Conservation (phyloP, 2,329 filamentous ascomycete genomes). For the Trichoderma atrobrunneum region DNA sequence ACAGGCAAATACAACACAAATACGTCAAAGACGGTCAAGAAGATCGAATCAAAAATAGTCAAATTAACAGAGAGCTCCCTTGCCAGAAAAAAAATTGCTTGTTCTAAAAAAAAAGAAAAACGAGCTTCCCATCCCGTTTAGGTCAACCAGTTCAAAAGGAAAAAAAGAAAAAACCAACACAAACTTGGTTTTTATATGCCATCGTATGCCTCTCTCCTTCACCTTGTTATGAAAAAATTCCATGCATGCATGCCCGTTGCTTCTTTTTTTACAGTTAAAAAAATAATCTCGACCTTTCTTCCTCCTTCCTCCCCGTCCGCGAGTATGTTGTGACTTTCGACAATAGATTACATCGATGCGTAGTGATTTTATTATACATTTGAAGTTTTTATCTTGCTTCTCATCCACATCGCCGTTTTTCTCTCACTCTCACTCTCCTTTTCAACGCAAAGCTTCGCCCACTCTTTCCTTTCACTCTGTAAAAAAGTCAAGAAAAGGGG, state of each 20-base stretch:
- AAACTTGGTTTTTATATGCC: not conserved
- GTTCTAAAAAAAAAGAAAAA: conserved; percentile 12
- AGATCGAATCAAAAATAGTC: conserved; percentile 12
- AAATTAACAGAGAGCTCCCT: conserved; percentile 11
- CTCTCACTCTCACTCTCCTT: not conserved
- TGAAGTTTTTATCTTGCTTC: not conserved
- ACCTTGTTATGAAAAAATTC: not conserved
- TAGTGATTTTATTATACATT: conserved; percentile 18
- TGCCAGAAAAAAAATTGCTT: conserved; percentile 4
- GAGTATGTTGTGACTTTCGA: conserved; percentile 17
- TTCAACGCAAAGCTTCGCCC: not conserved
- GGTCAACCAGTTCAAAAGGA: not conserved
- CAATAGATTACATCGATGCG: conserved; percentile 21
- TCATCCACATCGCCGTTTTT: not conserved
- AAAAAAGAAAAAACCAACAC: not conserved
- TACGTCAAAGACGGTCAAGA: not conserved
- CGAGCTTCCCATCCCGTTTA: conserved; percentile 13
- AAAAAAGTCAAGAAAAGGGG: not conserved
- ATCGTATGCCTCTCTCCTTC: not conserved
- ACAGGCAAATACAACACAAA: not conserved
- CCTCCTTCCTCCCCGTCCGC: not conserved
- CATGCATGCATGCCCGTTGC: conserved; percentile 7
- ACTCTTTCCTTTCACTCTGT: not conserved
- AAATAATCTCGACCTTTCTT: not conserved
- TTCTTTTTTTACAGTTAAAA: not conserved